A percentile compares a stretch with the other conserved stretches of the same genome.
These are phyloP conservation scores for Populus trichocarpa DNA, from an alignment of 441 rosid genomes.

Conservation along the genomic window DNA sequence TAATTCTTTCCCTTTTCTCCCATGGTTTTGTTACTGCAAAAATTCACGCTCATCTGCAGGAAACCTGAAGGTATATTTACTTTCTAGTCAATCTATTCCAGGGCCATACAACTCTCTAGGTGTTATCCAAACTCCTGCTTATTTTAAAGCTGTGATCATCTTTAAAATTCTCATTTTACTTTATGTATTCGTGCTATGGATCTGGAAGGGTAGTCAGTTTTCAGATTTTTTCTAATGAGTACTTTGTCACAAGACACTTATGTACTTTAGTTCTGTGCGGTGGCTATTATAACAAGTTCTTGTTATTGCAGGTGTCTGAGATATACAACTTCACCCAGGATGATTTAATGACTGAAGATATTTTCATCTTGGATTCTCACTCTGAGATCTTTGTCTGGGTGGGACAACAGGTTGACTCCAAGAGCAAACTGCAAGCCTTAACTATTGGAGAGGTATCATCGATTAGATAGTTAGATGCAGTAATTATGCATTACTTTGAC, in stretches of 20 bases:
- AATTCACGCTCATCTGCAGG: slow-evolving; percentile 46
- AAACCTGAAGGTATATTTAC: slow-evolving; percentile 61
- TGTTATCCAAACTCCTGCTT: slow-evolving; percentile 9
- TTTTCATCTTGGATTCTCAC: slow-evolving; percentile 84
- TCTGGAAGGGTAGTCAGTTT: not conserved
- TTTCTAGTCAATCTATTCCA: slow-evolving; percentile 5
- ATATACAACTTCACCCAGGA: slow-evolving; percentile 84
- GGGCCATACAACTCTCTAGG: not conserved
- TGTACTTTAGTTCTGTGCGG: not conserved
- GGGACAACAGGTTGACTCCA: slow-evolving; percentile 80
- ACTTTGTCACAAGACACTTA: not conserved
- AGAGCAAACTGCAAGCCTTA: slow-evolving; percentile 60
- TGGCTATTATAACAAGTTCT: slow-evolving; percentile 33
- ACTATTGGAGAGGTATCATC: slow-evolving; percentile 72
- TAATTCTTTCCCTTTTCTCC: slow-evolving; percentile 18
- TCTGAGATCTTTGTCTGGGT: slow-evolving; percentile 92
- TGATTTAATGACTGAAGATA: slow-evolving; percentile 95
- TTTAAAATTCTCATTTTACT: slow-evolving; percentile 10
- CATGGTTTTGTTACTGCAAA: slow-evolving; percentile 24
- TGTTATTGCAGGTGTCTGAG: slow-evolving; percentile 61
- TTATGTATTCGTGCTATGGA: slow-evolving; percentile 41
- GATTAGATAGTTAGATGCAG: slow-evolving; percentile 3
- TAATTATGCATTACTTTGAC: not conserved
- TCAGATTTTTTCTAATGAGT: not conserved
- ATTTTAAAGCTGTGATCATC: not conserved